Evolutionary conservation across 129 eudicot species (phyloP), one percentile per base, ranked within the genome.

Genomic region (Silybum marianum): DNA sequence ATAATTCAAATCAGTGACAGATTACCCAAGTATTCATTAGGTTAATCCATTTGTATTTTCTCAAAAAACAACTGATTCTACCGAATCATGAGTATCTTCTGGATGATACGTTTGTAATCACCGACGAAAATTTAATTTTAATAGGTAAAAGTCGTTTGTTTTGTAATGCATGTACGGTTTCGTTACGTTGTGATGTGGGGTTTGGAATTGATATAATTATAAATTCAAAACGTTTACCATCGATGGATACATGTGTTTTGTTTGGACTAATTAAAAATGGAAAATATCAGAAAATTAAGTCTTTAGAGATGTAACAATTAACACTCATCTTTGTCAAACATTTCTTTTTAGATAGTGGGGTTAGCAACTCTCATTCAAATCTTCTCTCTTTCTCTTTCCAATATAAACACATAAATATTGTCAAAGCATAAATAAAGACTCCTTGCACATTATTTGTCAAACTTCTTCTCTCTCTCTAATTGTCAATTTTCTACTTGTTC

Each of bases 381-480:
- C 81, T 80, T 19, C 51, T 24, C 32, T 70, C 16, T 8, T 48
- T 42, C 76, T 74, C 21, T 70, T 51, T 76, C 83, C 78, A 81
- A 80, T 71, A 85, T 81, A 76, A 76, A 87, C 69, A 75, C 78
- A 75, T 46, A 88, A 82, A 77, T 81, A 76, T 80, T 89, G 97
- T 90, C 95, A 90, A 93, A 85, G 84, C 89, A 87, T 88, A 85
- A 90, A 88, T 83, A 90, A 90, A 92, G 89, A 92, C 90, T 26
- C 82, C 46, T 84, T 78, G 76, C 76, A 75, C 74, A 86, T 77
- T 28, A 76, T 80, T 88, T 82, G 86, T 86, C 93, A 91, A 91
- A 85, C 86, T 84, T 69, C 36, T 32, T 48, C 79, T 73, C 72
- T 74, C 74, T 22, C 73, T 65, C 7, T 63, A 23, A 8, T 72